A percentile compares a stretch with the other conserved stretches of the same genome.
Conservation (phyloP, 2,329 filamentous ascomycete species). For the Amylocarpus encephaloides region DNA sequence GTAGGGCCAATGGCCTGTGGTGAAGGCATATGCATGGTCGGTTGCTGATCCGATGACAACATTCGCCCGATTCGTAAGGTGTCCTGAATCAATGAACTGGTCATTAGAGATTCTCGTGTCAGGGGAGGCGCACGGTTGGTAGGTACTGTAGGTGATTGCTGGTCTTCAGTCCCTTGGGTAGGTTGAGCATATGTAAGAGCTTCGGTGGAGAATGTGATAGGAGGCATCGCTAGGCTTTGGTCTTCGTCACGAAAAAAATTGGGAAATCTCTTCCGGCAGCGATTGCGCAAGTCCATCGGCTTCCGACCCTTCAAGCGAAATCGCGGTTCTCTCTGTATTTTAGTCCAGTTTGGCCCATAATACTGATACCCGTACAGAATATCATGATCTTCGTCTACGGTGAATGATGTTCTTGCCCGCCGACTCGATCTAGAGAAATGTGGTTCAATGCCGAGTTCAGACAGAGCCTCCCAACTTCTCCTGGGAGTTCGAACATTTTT, state of each 20-base stretch:
- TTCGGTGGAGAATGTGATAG: neutral
- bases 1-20: slow-evolving; percentile 12
- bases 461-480: slow-evolving; percentile 50
- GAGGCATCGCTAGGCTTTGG: slow-evolving; percentile 2
- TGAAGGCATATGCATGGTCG: slow-evolving; percentile 9
- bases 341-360: slow-evolving; percentile 60
- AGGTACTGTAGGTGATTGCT: too few relatives aligned
- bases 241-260: slow-evolving; percentile 40
- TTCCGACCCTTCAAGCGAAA: slow-evolving; percentile 53
- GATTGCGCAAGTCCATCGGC: slow-evolving; percentile 57
- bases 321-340: slow-evolving; percentile 53
- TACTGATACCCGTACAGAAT: slow-evolving; percentile 53
- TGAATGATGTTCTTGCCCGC: slow-evolving; percentile 54
- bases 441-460: slow-evolving; percentile 51
- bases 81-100: slow-evolving; percentile 22
- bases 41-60: slow-evolving; percentile 19
- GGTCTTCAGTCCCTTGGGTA: too few relatives aligned
- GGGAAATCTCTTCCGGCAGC: slow-evolving; percentile 58
- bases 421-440: slow-evolving; percentile 58
- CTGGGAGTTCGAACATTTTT: slow-evolving; percentile 49
- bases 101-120: too few relatives aligned
- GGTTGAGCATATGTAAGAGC: neutral
- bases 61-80: slow-evolving; percentile 27
- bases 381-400: slow-evolving; percentile 55
- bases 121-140: too few relatives aligned